Conservation (phyloP, 345 rosid species). For the Eucalyptus curtisii region DNA sequence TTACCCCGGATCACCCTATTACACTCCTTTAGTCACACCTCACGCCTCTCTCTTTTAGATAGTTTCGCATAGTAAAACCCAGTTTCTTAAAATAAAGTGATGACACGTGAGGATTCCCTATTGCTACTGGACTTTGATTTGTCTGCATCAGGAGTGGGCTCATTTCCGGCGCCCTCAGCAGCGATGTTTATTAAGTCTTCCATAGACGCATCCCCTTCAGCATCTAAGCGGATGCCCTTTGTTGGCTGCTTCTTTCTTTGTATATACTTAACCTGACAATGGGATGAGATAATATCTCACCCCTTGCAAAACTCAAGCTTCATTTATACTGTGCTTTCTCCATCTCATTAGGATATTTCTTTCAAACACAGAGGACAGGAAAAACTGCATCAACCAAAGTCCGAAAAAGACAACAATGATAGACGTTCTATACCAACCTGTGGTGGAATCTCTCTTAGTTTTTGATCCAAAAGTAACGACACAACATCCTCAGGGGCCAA, state of each 20-base stretch:
- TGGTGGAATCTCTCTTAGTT: constrained; percentile 59
- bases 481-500: constrained; percentile 97
- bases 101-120: constrained; percentile 33
- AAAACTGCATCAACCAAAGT: neutral
- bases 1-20: neutral
- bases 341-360: neutral
- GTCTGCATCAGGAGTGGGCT: constrained; percentile 49
- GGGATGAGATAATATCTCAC: neutral
- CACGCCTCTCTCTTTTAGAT: neutral
- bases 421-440: constrained; percentile 30
- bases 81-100: neutral
- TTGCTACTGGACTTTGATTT: constrained; percentile 45
- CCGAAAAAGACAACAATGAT: neutral
- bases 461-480: constrained; percentile 87
- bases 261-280: constrained; percentile 62
- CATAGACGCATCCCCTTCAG: constrained; percentile 94
- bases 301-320: neutral
- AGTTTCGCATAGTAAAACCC: neutral
- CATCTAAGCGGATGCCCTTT: constrained; percentile 78
- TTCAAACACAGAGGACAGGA: neutral
- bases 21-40: neutral
- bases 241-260: constrained; percentile 68
- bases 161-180: constrained; percentile 29
- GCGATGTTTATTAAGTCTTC: constrained; percentile 62
- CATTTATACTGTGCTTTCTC: neutral